Conservation (phyloP, 768 basidiomycete species). For the Lepiota brunneoincarnata region DNA sequence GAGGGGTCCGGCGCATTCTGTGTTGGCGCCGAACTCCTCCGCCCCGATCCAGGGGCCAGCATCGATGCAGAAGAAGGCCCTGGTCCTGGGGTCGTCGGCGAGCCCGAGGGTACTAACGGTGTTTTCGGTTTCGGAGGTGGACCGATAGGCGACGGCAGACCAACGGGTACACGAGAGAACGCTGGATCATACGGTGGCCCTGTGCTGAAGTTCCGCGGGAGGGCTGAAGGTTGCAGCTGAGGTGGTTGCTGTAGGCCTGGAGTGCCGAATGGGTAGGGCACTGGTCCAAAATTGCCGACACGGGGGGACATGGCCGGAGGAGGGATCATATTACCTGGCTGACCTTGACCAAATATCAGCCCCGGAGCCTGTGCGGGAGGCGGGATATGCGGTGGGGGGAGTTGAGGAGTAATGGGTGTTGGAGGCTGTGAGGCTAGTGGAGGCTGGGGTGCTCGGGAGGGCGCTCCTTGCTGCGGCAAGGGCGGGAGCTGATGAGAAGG, state of each 20-base stretch:
- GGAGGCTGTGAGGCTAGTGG: constrained; percentile 33
- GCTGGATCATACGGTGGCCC: constrained; percentile 52
- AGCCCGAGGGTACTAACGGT: constrained; percentile 26
- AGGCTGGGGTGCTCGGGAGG: constrained; percentile 18
- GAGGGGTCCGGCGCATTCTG: constrained; percentile 19
- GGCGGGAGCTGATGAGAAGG: constrained; percentile 28
- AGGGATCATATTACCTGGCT: constrained; percentile 27
- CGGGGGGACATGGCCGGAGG: constrained; percentile 56
- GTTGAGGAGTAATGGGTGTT: constrained; percentile 42
- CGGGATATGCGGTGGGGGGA: constrained; percentile 45
- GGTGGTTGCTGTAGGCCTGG: constrained; percentile 40
- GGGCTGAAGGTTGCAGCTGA: constrained; percentile 46
- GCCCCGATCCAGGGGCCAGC: constrained; percentile 46
- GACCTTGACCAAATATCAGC: constrained; percentile 40
- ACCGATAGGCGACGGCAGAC: constrained; percentile 50
- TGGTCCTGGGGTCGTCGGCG: constrained; percentile 26
- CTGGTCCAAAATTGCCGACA: constrained; percentile 39
- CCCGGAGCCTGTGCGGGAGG: constrained; percentile 39
- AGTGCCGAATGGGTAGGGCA: constrained; percentile 53
- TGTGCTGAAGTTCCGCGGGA: constrained; percentile 52
- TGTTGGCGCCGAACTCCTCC: constrained; percentile 39
- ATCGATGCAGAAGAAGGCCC: constrained; percentile 30
- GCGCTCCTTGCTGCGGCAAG: not conserved
- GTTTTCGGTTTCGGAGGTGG: constrained; percentile 50
- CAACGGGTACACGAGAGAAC: constrained; percentile 41